Percentiles rank a stretch among this genome's conserved stretches.
Conservation (phyloP, 140 eudicot genomes). For the Artemisia princeps region DNA sequence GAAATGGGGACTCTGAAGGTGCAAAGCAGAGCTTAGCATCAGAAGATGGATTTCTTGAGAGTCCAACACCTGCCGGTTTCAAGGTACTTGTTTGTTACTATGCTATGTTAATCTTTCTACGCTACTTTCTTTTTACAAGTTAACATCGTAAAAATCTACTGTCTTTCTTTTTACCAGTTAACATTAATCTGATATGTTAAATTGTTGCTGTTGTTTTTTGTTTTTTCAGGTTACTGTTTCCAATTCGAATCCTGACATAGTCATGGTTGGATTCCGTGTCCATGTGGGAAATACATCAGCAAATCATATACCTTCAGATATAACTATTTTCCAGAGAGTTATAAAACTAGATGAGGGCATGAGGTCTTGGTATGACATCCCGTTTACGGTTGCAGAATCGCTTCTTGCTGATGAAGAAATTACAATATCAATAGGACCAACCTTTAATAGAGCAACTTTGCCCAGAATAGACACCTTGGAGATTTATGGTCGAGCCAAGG, state of each 20-base stretch:
- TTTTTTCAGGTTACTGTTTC: constrained; percentile 63
- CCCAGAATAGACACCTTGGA: constrained; percentile 88
- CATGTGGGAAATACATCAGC: constrained; percentile 93
- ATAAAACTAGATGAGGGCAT: constrained; percentile 90
- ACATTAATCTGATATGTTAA: neutral
- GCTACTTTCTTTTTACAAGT: too few species aligned
- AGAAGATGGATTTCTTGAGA: constrained; percentile 91
- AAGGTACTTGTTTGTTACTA: constrained; percentile 47
- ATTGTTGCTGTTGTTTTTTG: neutral
- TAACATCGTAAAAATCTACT: too few species aligned
- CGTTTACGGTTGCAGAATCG: constrained; percentile 92
- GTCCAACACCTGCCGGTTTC: constrained; percentile 83
- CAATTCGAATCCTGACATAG: constrained; percentile 90
- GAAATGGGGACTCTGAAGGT: constrained; percentile 91
- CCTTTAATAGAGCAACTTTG: constrained; percentile 65
- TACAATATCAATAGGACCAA: constrained; percentile 60
- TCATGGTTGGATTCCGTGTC: constrained; percentile 92
- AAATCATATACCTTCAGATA: constrained; percentile 90
- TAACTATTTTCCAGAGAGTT: constrained; percentile 80
- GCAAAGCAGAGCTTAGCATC: constrained; percentile 91
- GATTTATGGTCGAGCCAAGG: constrained; percentile 93
- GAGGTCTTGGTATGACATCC: constrained; percentile 98
- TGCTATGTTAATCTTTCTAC: too few species aligned
- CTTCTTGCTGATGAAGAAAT: constrained; percentile 97
- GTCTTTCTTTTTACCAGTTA: neutral